Evolutionary conservation across 495 filamentous ascomycete species (phyloP).

Genomic region (Aspergillus homomorphus): DNA sequence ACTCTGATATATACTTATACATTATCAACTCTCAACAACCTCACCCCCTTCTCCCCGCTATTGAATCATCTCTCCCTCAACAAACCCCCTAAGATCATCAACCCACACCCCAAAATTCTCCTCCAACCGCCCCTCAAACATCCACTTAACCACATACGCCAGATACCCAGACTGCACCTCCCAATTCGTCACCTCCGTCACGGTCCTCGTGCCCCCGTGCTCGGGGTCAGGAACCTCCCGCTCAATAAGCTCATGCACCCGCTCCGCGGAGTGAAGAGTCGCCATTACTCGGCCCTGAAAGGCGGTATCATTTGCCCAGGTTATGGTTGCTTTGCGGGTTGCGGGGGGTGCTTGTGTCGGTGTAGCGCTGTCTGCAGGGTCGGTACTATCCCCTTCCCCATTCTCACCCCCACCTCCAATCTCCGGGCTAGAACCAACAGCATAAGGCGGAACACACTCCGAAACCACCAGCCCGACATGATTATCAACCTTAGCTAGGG

Average conservation of each 20-base stretch:
- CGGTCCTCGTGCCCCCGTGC: conserved; percentile 11
- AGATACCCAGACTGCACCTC: conserved; percentile 39
- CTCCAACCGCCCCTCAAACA: conserved; percentile 34
- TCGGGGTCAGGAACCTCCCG: conserved; percentile 20
- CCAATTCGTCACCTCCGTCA: conserved; percentile 44
- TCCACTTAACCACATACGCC: conserved; percentile 39
- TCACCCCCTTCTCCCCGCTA: neutral
- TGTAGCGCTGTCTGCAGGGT: neutral
- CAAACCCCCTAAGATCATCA: conserved; percentile 35
- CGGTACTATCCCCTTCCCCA: neutral
- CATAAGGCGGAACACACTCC: conserved; percentile 33
- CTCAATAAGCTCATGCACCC: conserved; percentile 41
- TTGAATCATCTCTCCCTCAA: conserved; percentile 19
- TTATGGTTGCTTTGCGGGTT: conserved; percentile 23
- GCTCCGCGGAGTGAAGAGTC: conserved; percentile 34
- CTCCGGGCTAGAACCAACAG: too few relatives aligned
- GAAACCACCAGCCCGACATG: conserved; percentile 28
- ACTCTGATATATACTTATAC: too few relatives aligned
- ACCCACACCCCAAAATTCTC: conserved; percentile 41
- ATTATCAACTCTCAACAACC: too few relatives aligned
- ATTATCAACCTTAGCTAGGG: conserved; percentile 26
- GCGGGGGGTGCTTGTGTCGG: neutral
- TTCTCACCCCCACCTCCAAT: neutral
- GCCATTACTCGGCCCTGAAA: conserved; percentile 26
- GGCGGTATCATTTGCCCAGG: conserved; percentile 31